Percentiles rank a stretch among this genome's conserved stretches.
Conservation (phyloP, 352 stramenopile species). For the Phytophthora aleatoria region DNA sequence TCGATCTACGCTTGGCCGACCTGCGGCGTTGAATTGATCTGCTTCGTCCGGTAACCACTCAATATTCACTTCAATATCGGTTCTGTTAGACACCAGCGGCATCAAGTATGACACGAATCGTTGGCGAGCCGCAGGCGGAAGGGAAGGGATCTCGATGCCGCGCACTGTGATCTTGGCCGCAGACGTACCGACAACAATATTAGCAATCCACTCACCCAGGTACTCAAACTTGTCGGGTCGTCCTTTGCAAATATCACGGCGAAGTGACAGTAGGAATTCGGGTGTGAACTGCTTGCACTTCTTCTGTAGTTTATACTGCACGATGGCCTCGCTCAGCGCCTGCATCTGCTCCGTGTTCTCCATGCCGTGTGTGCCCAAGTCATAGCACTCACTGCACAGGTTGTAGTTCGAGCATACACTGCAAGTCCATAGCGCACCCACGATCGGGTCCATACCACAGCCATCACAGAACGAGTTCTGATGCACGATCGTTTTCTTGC, state of each 20-base stretch:
- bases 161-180: conserved; percentile 80
- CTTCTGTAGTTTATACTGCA: conserved; percentile 73
- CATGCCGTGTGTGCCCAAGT: conserved; percentile 71
- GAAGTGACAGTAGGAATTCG: conserved; percentile 76
- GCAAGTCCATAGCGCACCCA: conserved; percentile 69
- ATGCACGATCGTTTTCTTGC: conserved; percentile 72
- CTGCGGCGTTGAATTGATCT: conserved; percentile 37
- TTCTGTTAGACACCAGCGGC: conserved; percentile 80
- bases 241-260: conserved; percentile 80
- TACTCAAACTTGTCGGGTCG: conserved; percentile 86
- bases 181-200: conserved; percentile 71
- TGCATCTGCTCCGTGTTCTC: conserved; percentile 77
- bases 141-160: conserved; percentile 76
- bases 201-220: conserved; percentile 78
- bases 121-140: conserved; percentile 57
- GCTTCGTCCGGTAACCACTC: conserved; percentile 79
- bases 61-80: conserved; percentile 84
- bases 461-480: conserved; percentile 70
- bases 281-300: conserved; percentile 79
- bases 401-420: conserved; percentile 76
- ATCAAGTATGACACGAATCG: conserved; percentile 81
- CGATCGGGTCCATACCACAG: conserved; percentile 73
- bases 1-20: conserved; percentile 40
- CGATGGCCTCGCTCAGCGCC: conserved; percentile 67
- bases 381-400: conserved; percentile 74